Base-by-base conservation (phyloP, 2,329 filamentous ascomycete species). In the Reticulascus tulasneorum region DNA sequence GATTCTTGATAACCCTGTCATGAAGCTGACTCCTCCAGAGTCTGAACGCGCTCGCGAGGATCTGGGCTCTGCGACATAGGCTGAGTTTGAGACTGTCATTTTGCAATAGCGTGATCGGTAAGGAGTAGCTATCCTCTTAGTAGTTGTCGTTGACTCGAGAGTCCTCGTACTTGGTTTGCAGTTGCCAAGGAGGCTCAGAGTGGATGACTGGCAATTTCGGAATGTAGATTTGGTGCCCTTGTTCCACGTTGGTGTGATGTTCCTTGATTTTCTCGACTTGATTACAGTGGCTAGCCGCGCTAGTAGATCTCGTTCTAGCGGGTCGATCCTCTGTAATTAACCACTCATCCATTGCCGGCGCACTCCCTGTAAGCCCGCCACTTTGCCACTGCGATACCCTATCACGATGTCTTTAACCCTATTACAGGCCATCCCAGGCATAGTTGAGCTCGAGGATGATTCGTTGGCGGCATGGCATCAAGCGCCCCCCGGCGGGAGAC, bases 291-390 rank as follows among this genome's bases (percentile, higher is more conserved):
- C 13, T 24, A 25, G 33, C 36, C 36, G 36, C 36, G 24, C 39
- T 35, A 40, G n/a, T 19, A 15, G 40, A 42, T 42, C 37, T 42
- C 21, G 36, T 13, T 35, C 25, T 36, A 29, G 40, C 28, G 36
- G 23, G 31, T 29, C 32, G 39, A 42, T 36, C 39, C 28, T 42
- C 27, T 22, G 16, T n/a, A 11, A 23, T n/a, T n/a, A n/a, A n/a
- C 25, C 37, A 30, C 27, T 17, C 17, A 34, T 15, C 23, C 12
- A 18, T 20, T 21, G 11, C 23, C 19, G 28, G 6, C n/a, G 18
- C 9, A 5, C 23, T 7, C 23, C n/a, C 29, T 37, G 23, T 29
- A 29, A 15, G 21, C 16, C 12, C 16, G 20, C 9, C 23, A 29
- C 13, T 11, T 11, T 16, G 17, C 27, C 18, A 19, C 7, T 12